Conservation (phyloP, 2,329 filamentous ascomycete species). For the Fusarium xylarioides region DNA sequence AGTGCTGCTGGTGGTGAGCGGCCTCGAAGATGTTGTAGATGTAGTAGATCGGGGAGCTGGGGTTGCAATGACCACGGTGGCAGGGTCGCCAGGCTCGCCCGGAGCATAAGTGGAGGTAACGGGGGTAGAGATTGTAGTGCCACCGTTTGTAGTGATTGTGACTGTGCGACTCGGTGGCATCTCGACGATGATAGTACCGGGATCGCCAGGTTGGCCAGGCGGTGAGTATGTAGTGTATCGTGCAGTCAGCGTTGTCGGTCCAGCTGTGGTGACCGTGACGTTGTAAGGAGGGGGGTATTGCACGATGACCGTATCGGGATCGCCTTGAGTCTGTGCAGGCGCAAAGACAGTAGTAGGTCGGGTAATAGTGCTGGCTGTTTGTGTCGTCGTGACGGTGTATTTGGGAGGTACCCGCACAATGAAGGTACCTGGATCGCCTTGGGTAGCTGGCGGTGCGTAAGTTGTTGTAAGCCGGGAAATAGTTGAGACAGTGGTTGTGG, state of each 20-base stretch:
- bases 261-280: conserved; percentile 11
- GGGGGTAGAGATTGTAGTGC: conserved; percentile 12
- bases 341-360: neutral
- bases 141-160: conserved; percentile 20
- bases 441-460: neutral
- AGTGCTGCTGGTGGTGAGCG: conserved; percentile 2
- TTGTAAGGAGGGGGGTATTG: conserved; percentile 16
- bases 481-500: neutral
- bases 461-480: conserved; percentile 1
- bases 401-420: neutral
- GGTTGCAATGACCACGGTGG: conserved; percentile 23
- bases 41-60: conserved; percentile 7
- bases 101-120: conserved; percentile 16
- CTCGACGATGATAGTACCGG: conserved; percentile 17
- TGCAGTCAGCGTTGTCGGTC: conserved; percentile 14
- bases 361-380: neutral
- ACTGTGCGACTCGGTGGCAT: conserved; percentile 12
- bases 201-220: conserved; percentile 12
- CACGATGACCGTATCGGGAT: conserved; percentile 22
- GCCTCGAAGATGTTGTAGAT: neutral
- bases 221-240: conserved; percentile 16
- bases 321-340: neutral
- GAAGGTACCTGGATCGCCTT: conserved; percentile 8
- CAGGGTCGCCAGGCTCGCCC: conserved; percentile 5
- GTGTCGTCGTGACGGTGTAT: conserved; percentile 5